Evolutionary conservation across 192 early-diverging fungal species (phyloP).

Genomic region (Coemansia sp.): DNA sequence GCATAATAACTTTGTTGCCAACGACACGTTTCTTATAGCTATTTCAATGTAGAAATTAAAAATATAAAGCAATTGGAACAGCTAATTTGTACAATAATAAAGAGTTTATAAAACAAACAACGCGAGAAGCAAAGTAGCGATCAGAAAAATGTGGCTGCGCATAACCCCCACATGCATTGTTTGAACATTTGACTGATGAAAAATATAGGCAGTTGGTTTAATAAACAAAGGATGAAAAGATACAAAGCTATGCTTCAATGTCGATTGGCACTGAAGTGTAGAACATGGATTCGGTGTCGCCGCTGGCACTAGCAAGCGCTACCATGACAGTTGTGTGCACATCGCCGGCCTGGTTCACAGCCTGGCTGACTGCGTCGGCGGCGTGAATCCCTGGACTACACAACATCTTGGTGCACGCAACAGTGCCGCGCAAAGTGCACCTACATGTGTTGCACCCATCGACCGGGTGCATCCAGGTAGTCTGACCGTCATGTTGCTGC

Average conservation of each 20-base stretch:
- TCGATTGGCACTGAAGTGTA: slow-evolving; percentile 30
- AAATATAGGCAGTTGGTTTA: not conserved
- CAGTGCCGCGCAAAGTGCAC: slow-evolving; percentile 23
- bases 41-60: not conserved
- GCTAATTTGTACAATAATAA: slow-evolving; percentile 4
- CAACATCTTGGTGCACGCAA: slow-evolving; percentile 47
- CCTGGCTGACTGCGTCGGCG: slow-evolving; percentile 2
- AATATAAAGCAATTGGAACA: slow-evolving; percentile 3
- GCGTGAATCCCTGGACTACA: slow-evolving; percentile 10
- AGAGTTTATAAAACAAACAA: slow-evolving; percentile 8
- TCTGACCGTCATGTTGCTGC: slow-evolving; percentile 28
- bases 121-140: not conserved
- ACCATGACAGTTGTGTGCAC: slow-evolving; percentile 28
- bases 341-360: slow-evolving; percentile 4
- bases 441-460: slow-evolving; percentile 42
- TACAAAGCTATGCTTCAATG: slow-evolving; percentile 11
- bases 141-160: slow-evolving; percentile 26
- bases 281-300: slow-evolving; percentile 4
- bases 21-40: not conserved
- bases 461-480: slow-evolving; percentile 25
- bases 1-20: not conserved
- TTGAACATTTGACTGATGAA: not conserved
- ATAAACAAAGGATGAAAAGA: not conserved
- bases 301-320: slow-evolving; percentile 4
- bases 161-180: slow-evolving; percentile 1